These are phyloP conservation scores for Gracilariopsis chorda DNA, from an alignment of 23 red algal species.

Conservation along the genomic window DNA sequence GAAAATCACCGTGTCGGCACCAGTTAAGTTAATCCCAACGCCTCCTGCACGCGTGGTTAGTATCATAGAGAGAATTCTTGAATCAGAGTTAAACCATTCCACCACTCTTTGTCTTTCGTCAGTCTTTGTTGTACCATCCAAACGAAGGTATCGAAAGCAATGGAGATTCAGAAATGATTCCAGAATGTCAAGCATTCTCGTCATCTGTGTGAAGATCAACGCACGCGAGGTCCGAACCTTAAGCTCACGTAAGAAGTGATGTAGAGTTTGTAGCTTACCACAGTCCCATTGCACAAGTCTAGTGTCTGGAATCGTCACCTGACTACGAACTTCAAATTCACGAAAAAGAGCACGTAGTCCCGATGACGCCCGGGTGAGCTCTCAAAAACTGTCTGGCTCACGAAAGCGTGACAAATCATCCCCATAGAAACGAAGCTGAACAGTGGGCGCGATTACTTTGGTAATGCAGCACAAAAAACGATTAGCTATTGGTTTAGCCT, in stretches of 20 bases:
- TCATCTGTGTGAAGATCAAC: conserved; percentile 98
- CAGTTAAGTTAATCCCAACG: conserved; percentile 89
- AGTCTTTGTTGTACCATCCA: conserved; percentile 91
- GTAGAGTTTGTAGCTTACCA: conserved; percentile 89
- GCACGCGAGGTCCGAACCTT: conserved; percentile 60
- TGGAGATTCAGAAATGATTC: conserved; percentile 90
- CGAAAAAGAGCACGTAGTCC: conserved; percentile 39
- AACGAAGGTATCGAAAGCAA: conserved; percentile 68
- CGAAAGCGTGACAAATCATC: conserved; percentile 18
- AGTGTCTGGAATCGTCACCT: conserved; percentile 81
- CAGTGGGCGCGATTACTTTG: background rate
- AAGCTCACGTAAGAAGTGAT: conserved; percentile 58
- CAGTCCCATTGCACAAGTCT: conserved; percentile 96
- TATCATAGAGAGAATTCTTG: conserved; percentile 83
- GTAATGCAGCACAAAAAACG: conserved; percentile 38
- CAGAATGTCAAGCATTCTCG: conserved; percentile 90
- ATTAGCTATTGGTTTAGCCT: conserved; percentile 4
- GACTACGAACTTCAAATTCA: conserved; percentile 37
- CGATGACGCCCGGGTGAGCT: background rate
- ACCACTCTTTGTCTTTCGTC: conserved; percentile 84
- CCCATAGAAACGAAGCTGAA: conserved; percentile 36
- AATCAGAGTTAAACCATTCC: conserved; percentile 89
- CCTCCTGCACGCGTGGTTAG: conserved; percentile 88
- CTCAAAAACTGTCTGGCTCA: background rate
- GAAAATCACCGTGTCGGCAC: conserved; percentile 95